A percentile compares a stretch with the other conserved stretches of the same genome.
Conservation (phyloP, 2,329 filamentous ascomycete species). For the Zasmidium cellare region DNA sequence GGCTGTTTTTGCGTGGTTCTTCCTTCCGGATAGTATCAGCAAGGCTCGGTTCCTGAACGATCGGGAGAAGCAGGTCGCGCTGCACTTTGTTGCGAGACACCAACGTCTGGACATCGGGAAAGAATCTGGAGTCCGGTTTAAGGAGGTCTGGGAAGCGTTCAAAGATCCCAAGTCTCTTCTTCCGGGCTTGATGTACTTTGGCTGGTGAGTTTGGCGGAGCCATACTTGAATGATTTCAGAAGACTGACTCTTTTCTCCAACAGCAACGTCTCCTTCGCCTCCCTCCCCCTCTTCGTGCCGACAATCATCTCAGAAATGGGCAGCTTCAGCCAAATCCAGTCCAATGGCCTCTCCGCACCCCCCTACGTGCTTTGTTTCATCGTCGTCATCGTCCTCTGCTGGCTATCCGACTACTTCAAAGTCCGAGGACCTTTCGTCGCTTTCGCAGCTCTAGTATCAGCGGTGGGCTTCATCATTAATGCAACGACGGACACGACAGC, state of each 20-base stretch:
- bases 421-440: constrained; percentile 43
- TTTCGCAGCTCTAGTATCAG: constrained; percentile 37
- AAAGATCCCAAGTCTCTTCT: constrained; percentile 23
- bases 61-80: constrained; percentile 44
- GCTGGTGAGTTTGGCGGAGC: constrained; percentile 13
- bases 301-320: constrained; percentile 69
- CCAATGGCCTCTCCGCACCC: constrained; percentile 41
- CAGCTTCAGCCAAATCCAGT: constrained; percentile 49
- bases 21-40: constrained; percentile 48
- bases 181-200: constrained; percentile 23
- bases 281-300: constrained; percentile 43
- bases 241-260: background rate
- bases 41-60: constrained; percentile 46
- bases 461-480: constrained; percentile 44
- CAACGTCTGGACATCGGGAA: constrained; percentile 20
- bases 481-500: constrained; percentile 36
- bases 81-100: constrained; percentile 21
- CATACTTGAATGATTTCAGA: background rate
- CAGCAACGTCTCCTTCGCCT: constrained; percentile 63
- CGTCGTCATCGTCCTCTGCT: constrained; percentile 38
- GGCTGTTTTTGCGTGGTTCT: constrained; percentile 53
- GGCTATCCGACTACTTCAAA: constrained; percentile 39
- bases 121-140: constrained; percentile 20
- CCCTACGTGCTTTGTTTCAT: constrained; percentile 45
- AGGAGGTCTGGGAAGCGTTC: constrained; percentile 20